Evolutionary conservation across 2,329 filamentous ascomycete genomes (phyloP).

Genomic region (Alternaria solani): DNA sequence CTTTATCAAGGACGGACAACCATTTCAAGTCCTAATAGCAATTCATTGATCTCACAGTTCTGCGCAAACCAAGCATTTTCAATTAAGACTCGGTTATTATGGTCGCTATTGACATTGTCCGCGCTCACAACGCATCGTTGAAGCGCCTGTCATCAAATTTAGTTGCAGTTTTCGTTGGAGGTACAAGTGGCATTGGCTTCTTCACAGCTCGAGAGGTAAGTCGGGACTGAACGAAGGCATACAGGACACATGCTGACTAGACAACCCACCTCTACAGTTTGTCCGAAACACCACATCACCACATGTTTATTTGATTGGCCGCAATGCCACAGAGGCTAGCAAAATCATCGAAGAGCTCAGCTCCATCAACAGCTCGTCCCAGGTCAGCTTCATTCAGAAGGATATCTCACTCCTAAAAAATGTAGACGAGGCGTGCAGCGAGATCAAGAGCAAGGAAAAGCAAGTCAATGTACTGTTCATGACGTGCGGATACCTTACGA

Average conservation of each 20-base stretch:
- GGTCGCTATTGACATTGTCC: constrained; percentile 34
- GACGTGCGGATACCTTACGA: constrained; percentile 58
- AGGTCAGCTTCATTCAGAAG: constrained; percentile 52
- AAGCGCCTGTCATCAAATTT: constrained; percentile 35
- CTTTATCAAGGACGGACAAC: not conserved
- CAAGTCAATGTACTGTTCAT: constrained; percentile 65
- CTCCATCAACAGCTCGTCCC: constrained; percentile 49
- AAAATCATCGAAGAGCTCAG: constrained; percentile 50
- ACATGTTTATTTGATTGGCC: constrained; percentile 55
- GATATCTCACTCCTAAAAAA: constrained; percentile 53
- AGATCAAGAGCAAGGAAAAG: constrained; percentile 61
- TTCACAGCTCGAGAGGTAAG: constrained; percentile 51
- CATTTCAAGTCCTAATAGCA: not conserved
- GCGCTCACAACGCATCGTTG: constrained; percentile 36
- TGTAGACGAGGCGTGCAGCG: constrained; percentile 55
- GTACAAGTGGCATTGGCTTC: constrained; percentile 55
- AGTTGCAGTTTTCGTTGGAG: constrained; percentile 51
- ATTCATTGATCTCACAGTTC: not conserved
- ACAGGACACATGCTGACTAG: not conserved
- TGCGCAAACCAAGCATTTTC: not conserved
- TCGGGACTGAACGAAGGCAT: not conserved
- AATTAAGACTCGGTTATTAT: constrained; percentile 15
- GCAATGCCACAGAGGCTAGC: constrained; percentile 49
- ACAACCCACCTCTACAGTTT: constrained; percentile 22
- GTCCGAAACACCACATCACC: constrained; percentile 51